Percentiles rank a stretch among this genome's conserved stretches.
Conservation (phyloP, 1,284 basidiomycete species). For the Fereydounia khargensis region DNA sequence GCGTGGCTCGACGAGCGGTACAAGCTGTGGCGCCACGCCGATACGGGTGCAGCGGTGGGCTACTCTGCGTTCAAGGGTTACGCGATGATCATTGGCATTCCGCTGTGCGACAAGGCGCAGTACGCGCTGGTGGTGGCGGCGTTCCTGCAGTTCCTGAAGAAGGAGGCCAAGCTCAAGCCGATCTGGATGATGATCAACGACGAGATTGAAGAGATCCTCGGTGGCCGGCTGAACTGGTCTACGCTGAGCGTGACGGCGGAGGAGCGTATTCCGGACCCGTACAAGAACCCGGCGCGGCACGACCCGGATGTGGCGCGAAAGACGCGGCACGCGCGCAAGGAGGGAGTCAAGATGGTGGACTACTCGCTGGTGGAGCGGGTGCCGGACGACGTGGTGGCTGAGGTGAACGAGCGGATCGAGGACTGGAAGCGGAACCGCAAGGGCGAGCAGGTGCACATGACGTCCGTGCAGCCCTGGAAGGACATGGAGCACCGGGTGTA, state of each 20-base stretch:
- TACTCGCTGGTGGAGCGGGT: constrained; percentile 53
- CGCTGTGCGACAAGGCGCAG: constrained; percentile 62
- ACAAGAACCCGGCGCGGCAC: constrained; percentile 59
- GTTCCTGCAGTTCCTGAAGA: constrained; percentile 59
- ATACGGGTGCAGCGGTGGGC: constrained; percentile 62
- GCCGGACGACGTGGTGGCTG: constrained; percentile 58
- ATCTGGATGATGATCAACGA: constrained; percentile 64
- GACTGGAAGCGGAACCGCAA: constrained; percentile 62
- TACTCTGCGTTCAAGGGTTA: constrained; percentile 60
- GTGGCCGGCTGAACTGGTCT: constrained; percentile 62
- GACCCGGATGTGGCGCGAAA: constrained; percentile 62
- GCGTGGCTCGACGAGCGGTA: constrained; percentile 65
- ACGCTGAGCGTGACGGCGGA: constrained; percentile 63
- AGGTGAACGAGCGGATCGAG: constrained; percentile 61
- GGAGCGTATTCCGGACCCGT: constrained; percentile 62
- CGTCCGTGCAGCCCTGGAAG: constrained; percentile 63
- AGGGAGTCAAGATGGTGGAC: constrained; percentile 61
- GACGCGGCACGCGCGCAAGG: constrained; percentile 62
- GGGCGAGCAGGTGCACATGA: constrained; percentile 65
- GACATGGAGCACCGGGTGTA: constrained; percentile 64
- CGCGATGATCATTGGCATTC: constrained; percentile 62
- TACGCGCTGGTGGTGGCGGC: constrained; percentile 60
- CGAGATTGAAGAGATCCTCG: constrained; percentile 62
- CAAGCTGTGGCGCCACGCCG: constrained; percentile 62
- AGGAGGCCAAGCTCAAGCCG: constrained; percentile 61